These are phyloP conservation scores for Phaffomyces opuntiae DNA, from an alignment of 805 yeast genomes.

Conservation along the genomic window DNA sequence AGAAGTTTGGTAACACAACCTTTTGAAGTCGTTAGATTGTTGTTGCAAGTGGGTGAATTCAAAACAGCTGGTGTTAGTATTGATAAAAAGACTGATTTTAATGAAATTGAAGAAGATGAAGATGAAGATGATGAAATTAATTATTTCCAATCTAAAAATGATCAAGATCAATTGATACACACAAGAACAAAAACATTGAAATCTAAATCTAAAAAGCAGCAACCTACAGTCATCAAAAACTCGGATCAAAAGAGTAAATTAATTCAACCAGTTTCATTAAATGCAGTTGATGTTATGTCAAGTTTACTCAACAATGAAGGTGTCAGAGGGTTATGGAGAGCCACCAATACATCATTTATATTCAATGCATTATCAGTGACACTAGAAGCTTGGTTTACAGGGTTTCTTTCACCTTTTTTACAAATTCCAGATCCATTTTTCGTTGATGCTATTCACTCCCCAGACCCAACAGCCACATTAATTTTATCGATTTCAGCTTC, in stretches of 20 bases:
- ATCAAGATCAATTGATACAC: constrained; percentile 12
- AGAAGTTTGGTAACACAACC: constrained; percentile 76
- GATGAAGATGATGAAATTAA: constrained; percentile 37
- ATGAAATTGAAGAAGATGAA: constrained; percentile 28
- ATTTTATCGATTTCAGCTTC: constrained; percentile 64
- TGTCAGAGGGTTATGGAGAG: constrained; percentile 63
- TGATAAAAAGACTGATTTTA: constrained; percentile 8
- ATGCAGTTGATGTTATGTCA: constrained; percentile 58
- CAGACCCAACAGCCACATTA: constrained; percentile 66
- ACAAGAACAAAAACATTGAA: constrained; percentile 16
- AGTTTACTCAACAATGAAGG: constrained; percentile 65
- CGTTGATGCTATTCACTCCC: constrained; percentile 73
- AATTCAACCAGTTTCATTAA: constrained; percentile 44
- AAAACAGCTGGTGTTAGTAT: constrained; percentile 16
- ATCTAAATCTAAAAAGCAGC: not conserved
- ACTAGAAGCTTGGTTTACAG: constrained; percentile 87
- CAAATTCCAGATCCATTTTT: constrained; percentile 86
- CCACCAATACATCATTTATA: constrained; percentile 73
- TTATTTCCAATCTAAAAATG: constrained; percentile 30
- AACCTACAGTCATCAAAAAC: not conserved
- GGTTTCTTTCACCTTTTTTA: constrained; percentile 72
- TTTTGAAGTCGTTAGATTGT: constrained; percentile 71
- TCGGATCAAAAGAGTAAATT: not conserved
- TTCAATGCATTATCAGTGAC: constrained; percentile 69
- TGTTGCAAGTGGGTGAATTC: constrained; percentile 76